Percentiles rank a stretch among this genome's conserved stretches.
phyloP scores from a whole-genome alignment of 257 asterid species.

The Misopates orontium region DNA sequence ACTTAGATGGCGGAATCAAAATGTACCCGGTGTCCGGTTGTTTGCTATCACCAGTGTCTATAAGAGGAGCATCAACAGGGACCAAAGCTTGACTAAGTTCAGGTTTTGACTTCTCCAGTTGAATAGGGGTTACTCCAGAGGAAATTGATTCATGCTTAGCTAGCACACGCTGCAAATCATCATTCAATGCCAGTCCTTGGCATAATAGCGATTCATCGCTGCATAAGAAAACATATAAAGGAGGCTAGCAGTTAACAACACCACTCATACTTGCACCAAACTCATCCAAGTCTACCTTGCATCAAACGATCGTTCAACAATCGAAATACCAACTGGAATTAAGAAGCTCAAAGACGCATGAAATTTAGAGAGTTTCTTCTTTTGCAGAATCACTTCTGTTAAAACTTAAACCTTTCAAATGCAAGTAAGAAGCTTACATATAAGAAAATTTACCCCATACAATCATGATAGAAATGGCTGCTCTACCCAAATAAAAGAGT shows the following conservation, averaged over 20 bases:
- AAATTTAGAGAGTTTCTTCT: conserved; percentile 12
- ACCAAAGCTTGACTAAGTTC: conserved; percentile 59
- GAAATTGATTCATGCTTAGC: conserved; percentile 89
- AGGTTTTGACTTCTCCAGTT: conserved; percentile 52
- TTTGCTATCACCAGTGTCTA: conserved; percentile 76
- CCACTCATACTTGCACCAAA: conserved; percentile 3
- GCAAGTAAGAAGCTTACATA: conserved; percentile 1
- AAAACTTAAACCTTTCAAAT: not conserved
- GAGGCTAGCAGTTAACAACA: conserved; percentile 18
- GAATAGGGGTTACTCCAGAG: conserved; percentile 58
- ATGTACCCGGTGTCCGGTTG: conserved; percentile 60
- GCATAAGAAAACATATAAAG: conserved; percentile 29
- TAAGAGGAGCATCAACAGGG: conserved; percentile 68
- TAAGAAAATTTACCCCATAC: conserved; percentile 9
- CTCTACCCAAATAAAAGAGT: conserved; percentile 6
- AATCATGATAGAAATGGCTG: conserved; percentile 1
- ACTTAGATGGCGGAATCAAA: conserved; percentile 22
- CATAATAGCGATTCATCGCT: conserved; percentile 92
- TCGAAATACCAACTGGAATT: not conserved
- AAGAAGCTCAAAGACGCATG: conserved; percentile 20
- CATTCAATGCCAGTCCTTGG: conserved; percentile 91
- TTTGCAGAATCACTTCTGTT: not conserved
- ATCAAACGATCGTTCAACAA: conserved; percentile 1
- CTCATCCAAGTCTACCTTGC: conserved; percentile 17
- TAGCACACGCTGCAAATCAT: conserved; percentile 87